Conservation (phyloP, 2,329 filamentous ascomycete genomes). For the Biscogniauxia mediterranea region DNA sequence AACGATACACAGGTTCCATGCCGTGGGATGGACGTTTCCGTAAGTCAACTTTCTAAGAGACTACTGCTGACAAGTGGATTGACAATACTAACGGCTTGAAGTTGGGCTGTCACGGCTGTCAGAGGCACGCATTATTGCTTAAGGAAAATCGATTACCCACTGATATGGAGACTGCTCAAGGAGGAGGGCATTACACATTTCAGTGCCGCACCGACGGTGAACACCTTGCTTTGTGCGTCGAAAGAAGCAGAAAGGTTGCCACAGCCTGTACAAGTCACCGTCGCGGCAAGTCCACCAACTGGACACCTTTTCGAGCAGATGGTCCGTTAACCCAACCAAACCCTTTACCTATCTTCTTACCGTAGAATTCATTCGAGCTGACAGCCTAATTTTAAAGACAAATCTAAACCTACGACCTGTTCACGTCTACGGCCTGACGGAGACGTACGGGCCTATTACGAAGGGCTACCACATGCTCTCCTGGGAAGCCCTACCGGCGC, state of each 20-base stretch:
- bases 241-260: constrained; percentile 70
- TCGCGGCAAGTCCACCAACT: constrained; percentile 87
- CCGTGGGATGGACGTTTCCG: constrained; percentile 80
- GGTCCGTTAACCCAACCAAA: constrained; percentile 45
- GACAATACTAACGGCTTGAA: constrained; percentile 9
- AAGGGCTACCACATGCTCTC: constrained; percentile 85
- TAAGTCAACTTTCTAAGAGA: constrained; percentile 19
- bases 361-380: not conserved
- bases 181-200: constrained; percentile 90
- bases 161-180: constrained; percentile 88
- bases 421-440: constrained; percentile 84
- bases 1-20: constrained; percentile 53
- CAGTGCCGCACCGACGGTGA: constrained; percentile 93
- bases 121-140: constrained; percentile 94
- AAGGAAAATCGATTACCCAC: constrained; percentile 89
- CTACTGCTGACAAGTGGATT: not conserved
- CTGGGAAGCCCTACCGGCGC: constrained; percentile 72
- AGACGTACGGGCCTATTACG: constrained; percentile 95
- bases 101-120: constrained; percentile 86
- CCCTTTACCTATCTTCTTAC: not conserved
- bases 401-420: constrained; percentile 81
- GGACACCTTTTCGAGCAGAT: constrained; percentile 92
- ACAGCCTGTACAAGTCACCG: constrained; percentile 77
- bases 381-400: constrained; percentile 17
- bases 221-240: constrained; percentile 83